Evolutionary conservation across 192 early-diverging fungal species (phyloP).

Genomic region (Gonapodya sp.): DNA sequence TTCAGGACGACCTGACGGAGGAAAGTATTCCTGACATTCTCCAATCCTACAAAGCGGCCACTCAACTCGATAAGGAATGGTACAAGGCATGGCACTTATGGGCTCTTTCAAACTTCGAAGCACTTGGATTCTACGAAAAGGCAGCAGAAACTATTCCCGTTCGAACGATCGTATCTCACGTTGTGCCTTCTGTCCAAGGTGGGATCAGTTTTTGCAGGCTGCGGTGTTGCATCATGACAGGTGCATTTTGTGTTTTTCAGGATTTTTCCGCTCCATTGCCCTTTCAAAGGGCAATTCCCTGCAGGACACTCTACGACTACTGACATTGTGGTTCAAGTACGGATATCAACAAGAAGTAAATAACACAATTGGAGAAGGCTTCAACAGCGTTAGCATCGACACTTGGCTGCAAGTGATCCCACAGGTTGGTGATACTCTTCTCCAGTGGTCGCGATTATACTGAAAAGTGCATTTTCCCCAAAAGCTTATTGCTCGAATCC

Average conservation of each 20-base stretch:
- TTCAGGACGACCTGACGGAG: slow-evolving; percentile 40
- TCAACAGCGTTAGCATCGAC: slow-evolving; percentile 74
- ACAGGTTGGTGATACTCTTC: slow-evolving; percentile 37
- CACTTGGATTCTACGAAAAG: slow-evolving; percentile 64
- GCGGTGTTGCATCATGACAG: neutral
- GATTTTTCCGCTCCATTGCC: slow-evolving; percentile 88
- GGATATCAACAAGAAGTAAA: slow-evolving; percentile 79
- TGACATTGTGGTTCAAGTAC: slow-evolving; percentile 95
- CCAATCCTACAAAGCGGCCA: slow-evolving; percentile 71
- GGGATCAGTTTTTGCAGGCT: neutral
- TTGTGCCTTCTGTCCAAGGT: slow-evolving; percentile 79
- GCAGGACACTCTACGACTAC: slow-evolving; percentile 85
- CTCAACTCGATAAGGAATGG: slow-evolving; percentile 80
- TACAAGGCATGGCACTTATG: slow-evolving; percentile 97
- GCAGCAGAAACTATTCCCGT: slow-evolving; percentile 32
- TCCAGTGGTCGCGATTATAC: neutral
- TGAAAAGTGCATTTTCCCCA: neutral
- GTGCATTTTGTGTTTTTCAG: slow-evolving; percentile 20
- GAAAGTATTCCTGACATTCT: slow-evolving; percentile 60
- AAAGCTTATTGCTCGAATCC: slow-evolving; percentile 82
- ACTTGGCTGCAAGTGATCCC: slow-evolving; percentile 98
- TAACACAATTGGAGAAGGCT: slow-evolving; percentile 67
- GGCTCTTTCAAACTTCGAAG: slow-evolving; percentile 89
- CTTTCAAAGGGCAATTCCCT: slow-evolving; percentile 76
- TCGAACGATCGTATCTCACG: slow-evolving; percentile 42